Base-by-base conservation (phyloP, 371 early-diverging fungal genomes). In the Actinomortierella wolfii region DNA sequence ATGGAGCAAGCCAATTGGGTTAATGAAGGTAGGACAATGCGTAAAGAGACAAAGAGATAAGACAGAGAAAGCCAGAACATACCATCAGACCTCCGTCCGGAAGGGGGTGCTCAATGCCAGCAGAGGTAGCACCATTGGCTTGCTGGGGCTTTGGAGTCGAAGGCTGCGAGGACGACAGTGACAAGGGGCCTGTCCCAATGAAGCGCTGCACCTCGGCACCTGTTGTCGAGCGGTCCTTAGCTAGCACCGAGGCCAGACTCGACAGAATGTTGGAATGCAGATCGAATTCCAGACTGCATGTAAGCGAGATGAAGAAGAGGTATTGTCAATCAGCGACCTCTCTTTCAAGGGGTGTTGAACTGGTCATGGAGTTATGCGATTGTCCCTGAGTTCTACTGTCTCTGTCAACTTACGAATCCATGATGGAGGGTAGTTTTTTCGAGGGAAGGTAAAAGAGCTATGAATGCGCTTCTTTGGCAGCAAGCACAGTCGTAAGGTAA, bases 231-330 rank as follows among this genome's bases (percentile, higher is more conserved):
- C 56, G 23, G 46, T 74, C 71, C 62, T 61, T 70, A n/a, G 71
- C 71, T 48, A 70, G 58, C n/a, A 65, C 58, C 49, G 75, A 67
- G 49, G 71, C 71, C 3, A 70, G 62, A 15, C 65, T 70, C 53
- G 71, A 65, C 41, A 70, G 61, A 40, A 74, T 74, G 47, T 64
- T 67, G 14, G 75, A 56, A 45, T 74, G 75, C 68, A 74, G 50
- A 47, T 74, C 75, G 58, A 67, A 67, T 25, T 67, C 75, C 24
- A 74, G 43, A 13, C 61, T 61, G 17, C 7, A 34, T 4, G 11
- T 4, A 34, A 34, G 34, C 11, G 34, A 34, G 34, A 34, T 34
- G 34, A 6, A n/a, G n/a, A n/a, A n/a, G n/a, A n/a, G n/a, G 44
- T 6, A 44, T 44, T 8, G 41, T 41, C 41, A 15, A n/a, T 20